Evolutionary conservation across 345 rosid genomes (phyloP).

Genomic region (Eucalyptus melliodora): DNA sequence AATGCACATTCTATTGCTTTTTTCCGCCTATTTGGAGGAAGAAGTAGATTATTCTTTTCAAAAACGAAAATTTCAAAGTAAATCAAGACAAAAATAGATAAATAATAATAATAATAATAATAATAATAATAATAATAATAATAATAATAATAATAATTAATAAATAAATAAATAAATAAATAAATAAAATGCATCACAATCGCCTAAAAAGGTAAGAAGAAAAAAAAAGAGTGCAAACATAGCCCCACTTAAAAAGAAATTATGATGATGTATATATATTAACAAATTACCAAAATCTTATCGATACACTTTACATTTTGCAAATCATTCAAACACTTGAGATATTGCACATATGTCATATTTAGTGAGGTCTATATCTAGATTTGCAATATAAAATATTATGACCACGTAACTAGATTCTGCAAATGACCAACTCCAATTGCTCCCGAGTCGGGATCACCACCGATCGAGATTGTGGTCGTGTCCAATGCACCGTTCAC

Average conservation of each 20-base stretch:
- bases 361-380: not conserved
- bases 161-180: too few relatives aligned
- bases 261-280: not conserved
- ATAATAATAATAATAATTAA: too few relatives aligned
- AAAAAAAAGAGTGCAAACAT: not conserved
- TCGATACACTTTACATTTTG: not conserved
- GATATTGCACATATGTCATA: not conserved
- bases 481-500: not conserved
- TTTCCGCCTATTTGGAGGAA: not conserved
- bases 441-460: not conserved
- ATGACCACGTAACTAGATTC: not conserved
- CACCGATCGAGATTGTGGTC: not conserved
- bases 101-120: not conserved
- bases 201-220: not conserved
- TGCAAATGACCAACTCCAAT: not conserved
- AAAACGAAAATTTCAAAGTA: not conserved
- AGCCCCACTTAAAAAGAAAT: not conserved
- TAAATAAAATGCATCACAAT: not conserved
- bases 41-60: not conserved
- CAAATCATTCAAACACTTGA: not conserved
- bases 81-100: not conserved
- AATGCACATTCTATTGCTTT: not conserved
- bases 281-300: not conserved
- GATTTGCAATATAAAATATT: not conserved
- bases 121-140: too few relatives aligned